phyloP scores from a whole-genome alignment of 345 rosid genomes.

The Bruguiera parviflora region DNA sequence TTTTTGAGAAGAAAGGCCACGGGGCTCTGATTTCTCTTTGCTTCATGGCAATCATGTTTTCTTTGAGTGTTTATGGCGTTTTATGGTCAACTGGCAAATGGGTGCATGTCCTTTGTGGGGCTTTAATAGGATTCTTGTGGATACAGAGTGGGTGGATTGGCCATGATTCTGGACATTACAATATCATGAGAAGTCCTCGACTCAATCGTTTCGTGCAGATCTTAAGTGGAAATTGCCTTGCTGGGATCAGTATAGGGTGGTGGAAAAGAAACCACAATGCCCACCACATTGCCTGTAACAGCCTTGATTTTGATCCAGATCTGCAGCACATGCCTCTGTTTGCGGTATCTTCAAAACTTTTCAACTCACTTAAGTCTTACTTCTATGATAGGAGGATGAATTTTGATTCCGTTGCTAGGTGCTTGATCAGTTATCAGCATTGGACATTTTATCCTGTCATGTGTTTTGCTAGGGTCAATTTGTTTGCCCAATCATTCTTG shows the following conservation, averaged over 20 bases:
- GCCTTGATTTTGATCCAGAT: conserved; percentile 57
- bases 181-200: conserved; percentile 31
- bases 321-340: conserved; percentile 58
- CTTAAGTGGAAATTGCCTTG: conserved; percentile 43
- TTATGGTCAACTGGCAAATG: conserved; percentile 25
- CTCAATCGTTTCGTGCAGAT: conserved; percentile 46
- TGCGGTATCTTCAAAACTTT: conserved; percentile 51
- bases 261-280: conserved; percentile 59
- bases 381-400: conserved; percentile 49
- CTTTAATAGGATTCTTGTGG: conserved; percentile 42
- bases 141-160: conserved; percentile 78
- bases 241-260: conserved; percentile 44
- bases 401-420: conserved; percentile 40
- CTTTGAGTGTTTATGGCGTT: conserved; percentile 36
- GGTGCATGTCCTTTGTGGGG: conserved; percentile 41
- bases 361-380: conserved; percentile 35
- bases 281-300: conserved; percentile 56
- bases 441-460: conserved; percentile 54
- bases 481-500: conserved; percentile 43
- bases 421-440: conserved; percentile 54
- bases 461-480: conserved; percentile 56
- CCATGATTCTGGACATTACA: conserved; percentile 73
- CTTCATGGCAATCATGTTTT: conserved; percentile 29
- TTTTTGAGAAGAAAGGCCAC: conserved; percentile 48
- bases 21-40: conserved; percentile 18